phyloP scores from a whole-genome alignment of 1,284 basidiomycete species.

The Pulchroboletus neoregius region DNA sequence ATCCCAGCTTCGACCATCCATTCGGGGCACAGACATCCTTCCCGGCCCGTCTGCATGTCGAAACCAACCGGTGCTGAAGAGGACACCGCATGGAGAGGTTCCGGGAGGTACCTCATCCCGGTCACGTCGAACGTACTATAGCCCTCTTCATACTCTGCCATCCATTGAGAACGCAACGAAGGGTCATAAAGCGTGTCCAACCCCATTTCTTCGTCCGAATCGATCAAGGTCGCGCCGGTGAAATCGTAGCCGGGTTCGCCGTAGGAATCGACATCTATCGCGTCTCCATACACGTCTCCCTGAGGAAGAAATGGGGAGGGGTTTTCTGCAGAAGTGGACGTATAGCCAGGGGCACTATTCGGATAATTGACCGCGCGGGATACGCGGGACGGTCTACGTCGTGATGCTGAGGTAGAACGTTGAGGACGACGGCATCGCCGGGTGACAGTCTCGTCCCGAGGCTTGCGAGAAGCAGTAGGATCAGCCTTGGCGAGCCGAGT shows the following conservation, averaged over 20 bases:
- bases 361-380: neutral
- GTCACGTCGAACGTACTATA: constrained; percentile 6
- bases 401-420: neutral
- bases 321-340: neutral
- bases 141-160: constrained; percentile 10
- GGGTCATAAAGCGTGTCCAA: constrained; percentile 7
- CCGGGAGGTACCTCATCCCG: neutral
- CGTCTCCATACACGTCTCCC: neutral
- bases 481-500: neutral
- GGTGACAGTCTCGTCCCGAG: neutral
- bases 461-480: neutral
- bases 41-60: neutral
- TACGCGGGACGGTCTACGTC: neutral
- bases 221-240: neutral
- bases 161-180: constrained; percentile 11
- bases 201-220: neutral
- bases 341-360: neutral
- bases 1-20: constrained; percentile 25
- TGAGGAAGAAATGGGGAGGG: neutral
- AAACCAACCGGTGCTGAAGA: neutral
- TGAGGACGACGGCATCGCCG: neutral
- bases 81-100: neutral
- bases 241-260: neutral
- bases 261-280: constrained; percentile 1
- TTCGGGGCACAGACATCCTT: constrained; percentile 25